Base-by-base conservation (phyloP, 768 basidiomycete genomes). In the Xerocomus potaroensis region DNA sequence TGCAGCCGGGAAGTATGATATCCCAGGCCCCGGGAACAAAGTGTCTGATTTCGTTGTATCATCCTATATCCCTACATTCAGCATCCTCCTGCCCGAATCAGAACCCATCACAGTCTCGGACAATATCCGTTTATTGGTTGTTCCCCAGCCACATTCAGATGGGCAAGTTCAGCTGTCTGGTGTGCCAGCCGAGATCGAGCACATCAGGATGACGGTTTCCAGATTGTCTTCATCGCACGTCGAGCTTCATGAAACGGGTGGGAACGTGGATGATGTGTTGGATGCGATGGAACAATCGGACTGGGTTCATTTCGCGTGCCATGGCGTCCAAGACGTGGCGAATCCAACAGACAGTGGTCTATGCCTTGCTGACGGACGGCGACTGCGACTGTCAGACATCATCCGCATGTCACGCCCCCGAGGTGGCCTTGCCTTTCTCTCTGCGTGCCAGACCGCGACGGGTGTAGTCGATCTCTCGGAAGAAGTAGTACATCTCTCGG, bases 401-500 rank as follows among this genome's bases (percentile, higher is more conserved):
- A 19, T 30, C 18, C 12, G 11, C 3, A 12, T 41, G 12, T 41
- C 29, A 5, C 27, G 27, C 1, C 40, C 27, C 9, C 27, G 29
- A 4, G 6, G 10, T 15, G 29, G 29, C 4, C 40, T 30, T 4
- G 39, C 26, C 26, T 41, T 21, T 40, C 27, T 30, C 27, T 41
- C 39, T 11, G 39, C 39, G 18, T 41, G 26, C 11, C 26, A 41
- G 18, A 41, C 26, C 2, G 39, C 26, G 12, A 41, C 19, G 2
- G 41, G 29, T 5, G 41, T 14, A 1, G 29, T 31, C 14, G 41
- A 32, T 15, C 63, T 65, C 6, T 44, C 63, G 1, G 66, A 70
- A 10, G 72, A 72, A 43, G 63, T 60, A 0, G 51, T 74, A 3
- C 73, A 75, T 57, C 53, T 75, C 11, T 67, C 75, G 3, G 70